Base-by-base conservation (phyloP, 176 grass and related monocot genomes). In the Lolium perenne region DNA sequence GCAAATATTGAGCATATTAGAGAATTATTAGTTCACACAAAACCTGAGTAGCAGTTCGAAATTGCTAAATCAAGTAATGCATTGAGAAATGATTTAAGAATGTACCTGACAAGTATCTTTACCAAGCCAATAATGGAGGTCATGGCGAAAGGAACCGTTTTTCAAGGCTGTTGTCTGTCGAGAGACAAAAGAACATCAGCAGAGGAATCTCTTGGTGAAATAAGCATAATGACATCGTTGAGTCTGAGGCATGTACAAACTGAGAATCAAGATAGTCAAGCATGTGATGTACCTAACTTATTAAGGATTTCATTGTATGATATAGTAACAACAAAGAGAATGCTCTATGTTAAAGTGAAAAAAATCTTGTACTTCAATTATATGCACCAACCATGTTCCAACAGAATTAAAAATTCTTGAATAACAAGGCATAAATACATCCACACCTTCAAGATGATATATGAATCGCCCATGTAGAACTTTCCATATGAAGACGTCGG, bases 71-170 rank as follows among this genome's bases (percentile, higher is more conserved):
- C 69, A 88, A 81, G 17, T 84, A 35, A 80, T 15, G 14, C 47
- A 81, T 3, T 84, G 49, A 41, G 47, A 84, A 80, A 72, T 86
- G 11, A 40, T 83, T 79, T 86, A 45, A 84, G 68, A 90, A 56
- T 75, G 15, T 85, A 94, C 97, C 97, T 99, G 94, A 78, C 91
- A 94, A 83, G 92, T 99, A 85, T 99, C 94, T 92, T 96, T 96
- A 66, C 97, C 97, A 86, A 99, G 90, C 97, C 97, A 99, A 88
- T 99, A 99, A 88, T 99, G 94, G 75, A 99, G 88, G 66, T 99
- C 97, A 84, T 99, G 94, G 78, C 84, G 90, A 43, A 99, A 83
- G 55, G 97, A 94, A 68, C 97, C 97, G 73, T 92, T 96, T 79
- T 94, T 99, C 69, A 94, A 91, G 16, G 77, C 86, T 14, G 97